Conservation (phyloP, 2,329 filamentous ascomycete species). For the Colletotrichum orchidophilum region DNA sequence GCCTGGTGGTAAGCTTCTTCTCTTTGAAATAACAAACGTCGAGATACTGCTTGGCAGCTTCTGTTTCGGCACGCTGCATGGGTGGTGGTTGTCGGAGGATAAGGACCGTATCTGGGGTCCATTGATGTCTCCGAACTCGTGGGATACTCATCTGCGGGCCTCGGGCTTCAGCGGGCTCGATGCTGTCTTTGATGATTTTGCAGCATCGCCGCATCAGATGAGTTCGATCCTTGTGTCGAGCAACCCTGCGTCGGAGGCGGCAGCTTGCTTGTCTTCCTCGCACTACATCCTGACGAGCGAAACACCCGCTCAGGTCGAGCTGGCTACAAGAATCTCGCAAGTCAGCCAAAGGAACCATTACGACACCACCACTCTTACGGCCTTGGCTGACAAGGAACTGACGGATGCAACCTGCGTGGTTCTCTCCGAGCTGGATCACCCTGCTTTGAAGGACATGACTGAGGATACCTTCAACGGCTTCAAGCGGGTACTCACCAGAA, state of each 20-base stretch:
- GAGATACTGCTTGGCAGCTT: conserved; percentile 33
- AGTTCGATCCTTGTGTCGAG: conserved; percentile 37
- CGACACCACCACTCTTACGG: not conserved
- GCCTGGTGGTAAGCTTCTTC: conserved; percentile 43
- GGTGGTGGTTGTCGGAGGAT: conserved; percentile 45
- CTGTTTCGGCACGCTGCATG: conserved; percentile 42
- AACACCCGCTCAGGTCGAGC: not conserved
- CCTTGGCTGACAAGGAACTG: conserved; percentile 26
- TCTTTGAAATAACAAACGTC: conserved; percentile 41
- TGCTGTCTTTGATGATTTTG: conserved; percentile 38
- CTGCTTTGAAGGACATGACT: conserved; percentile 35
- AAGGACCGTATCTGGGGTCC: conserved; percentile 38
- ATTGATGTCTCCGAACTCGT: conserved; percentile 37
- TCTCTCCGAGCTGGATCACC: conserved; percentile 35
- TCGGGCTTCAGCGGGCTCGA: conserved; percentile 38
- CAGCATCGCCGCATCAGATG: conserved; percentile 29
- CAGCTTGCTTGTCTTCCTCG: not conserved
- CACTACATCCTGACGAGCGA: conserved; percentile 6
- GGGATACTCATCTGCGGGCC: conserved; percentile 34
- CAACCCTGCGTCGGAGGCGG: conserved; percentile 13
- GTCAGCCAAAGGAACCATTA: not conserved
- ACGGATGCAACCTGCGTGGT: conserved; percentile 35
- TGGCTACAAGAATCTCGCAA: conserved; percentile 1
- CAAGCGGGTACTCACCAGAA: conserved; percentile 36
- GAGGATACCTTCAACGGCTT: conserved; percentile 32